Conservation (phyloP, 2,329 filamentous ascomycete genomes). For the Fusarium buxicola region DNA sequence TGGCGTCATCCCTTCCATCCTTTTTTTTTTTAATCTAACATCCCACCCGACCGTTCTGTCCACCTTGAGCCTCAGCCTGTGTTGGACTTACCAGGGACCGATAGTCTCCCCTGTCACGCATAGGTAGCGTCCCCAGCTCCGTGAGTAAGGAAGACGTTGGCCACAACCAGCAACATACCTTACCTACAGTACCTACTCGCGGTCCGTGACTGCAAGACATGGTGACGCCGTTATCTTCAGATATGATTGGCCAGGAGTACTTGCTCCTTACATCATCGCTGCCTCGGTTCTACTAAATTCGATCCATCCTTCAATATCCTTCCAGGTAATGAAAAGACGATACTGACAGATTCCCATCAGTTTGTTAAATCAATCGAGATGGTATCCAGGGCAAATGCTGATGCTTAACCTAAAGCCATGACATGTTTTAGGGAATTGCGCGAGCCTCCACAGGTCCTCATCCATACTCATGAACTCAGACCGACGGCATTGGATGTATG, state of each 20-base stretch:
- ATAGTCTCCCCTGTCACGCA: neutral
- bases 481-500: too few species aligned
- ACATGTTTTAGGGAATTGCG: too few species aligned
- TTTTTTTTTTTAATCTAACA: neutral
- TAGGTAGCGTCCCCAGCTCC: slow-evolving; percentile 1
- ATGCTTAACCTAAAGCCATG: too few species aligned
- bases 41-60: slow-evolving; percentile 5
- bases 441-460: neutral
- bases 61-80: neutral
- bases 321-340: neutral
- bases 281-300: too few species aligned
- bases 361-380: too few species aligned
- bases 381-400: too few species aligned
- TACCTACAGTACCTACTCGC: too few species aligned
- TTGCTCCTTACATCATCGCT: neutral
- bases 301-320: neutral
- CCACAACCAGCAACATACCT: slow-evolving; percentile 2
- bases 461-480: neutral
- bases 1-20: neutral
- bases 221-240: neutral
- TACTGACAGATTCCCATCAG: too few species aligned
- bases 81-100: slow-evolving; percentile 2
- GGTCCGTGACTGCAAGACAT: slow-evolving; percentile 10
- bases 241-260: neutral
- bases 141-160: slow-evolving; percentile 10